A percentile compares a stretch with the other conserved stretches of the same genome.
Conservation (phyloP, 495 filamentous ascomycete genomes). For the Bombardia bombarda region DNA sequence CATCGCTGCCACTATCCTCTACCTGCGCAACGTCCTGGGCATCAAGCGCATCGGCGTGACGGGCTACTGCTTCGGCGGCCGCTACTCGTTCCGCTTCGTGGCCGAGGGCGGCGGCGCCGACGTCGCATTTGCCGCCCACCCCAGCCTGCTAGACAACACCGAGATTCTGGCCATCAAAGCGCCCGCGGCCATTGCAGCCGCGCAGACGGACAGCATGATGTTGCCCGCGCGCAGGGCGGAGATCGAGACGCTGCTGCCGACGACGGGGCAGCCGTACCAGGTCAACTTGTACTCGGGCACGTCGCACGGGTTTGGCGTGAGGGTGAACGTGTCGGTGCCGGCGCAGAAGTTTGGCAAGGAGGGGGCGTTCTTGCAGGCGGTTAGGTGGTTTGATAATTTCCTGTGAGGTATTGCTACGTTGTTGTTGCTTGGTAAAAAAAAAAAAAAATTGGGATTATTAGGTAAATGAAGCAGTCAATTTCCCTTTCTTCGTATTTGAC, state of each 20-base stretch:
- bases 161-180: conserved; percentile 56
- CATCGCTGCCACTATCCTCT: conserved; percentile 50
- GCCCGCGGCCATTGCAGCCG: conserved; percentile 62
- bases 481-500: too few species aligned
- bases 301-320: conserved; percentile 62
- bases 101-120: conserved; percentile 42
- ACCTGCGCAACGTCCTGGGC: conserved; percentile 47
- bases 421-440: too few species aligned
- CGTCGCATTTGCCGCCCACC: conserved; percentile 63
- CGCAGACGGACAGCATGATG: conserved; percentile 61
- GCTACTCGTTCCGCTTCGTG: conserved; percentile 33
- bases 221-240: conserved; percentile 50
- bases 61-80: conserved; percentile 57
- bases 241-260: conserved; percentile 32
- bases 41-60: conserved; percentile 55
- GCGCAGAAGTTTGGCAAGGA: conserved; percentile 65
- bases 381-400: conserved; percentile 65
- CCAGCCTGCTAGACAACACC: conserved; percentile 53
- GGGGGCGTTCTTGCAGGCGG: conserved; percentile 65
- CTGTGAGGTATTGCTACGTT: too few species aligned
- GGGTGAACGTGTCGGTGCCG: conserved; percentile 49
- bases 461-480: too few species aligned
- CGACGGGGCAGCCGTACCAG: conserved; percentile 43
- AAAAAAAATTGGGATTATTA: too few species aligned
- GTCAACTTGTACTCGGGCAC: conserved; percentile 60